Base-by-base conservation (phyloP, 1,284 basidiomycete species). In the Boletus smithii region DNA sequence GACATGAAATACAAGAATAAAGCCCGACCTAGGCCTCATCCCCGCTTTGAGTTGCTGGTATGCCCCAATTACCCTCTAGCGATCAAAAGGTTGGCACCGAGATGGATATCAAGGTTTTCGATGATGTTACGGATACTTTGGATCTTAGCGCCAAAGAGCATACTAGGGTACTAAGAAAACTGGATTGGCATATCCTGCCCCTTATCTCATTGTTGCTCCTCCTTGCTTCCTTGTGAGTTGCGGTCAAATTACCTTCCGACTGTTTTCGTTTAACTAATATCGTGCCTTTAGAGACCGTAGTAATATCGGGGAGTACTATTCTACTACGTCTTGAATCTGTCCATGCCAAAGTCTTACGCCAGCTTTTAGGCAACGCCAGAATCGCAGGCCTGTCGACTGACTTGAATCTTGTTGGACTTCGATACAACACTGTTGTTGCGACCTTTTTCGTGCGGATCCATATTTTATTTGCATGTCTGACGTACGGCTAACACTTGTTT, bases 161-260 rank as follows among this genome's bases (percentile, higher is more conserved):
- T 32, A 48, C 55, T 17, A 67, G 58, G 39, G 56, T 74, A 18
- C 58, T 75, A 47, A 64, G 73, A 43, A 77, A 75, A 57, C 62
- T 77, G 33, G 76, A 78, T 53, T 55, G 65, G 42, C 70, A 74
- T 54, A 53, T 77, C 11, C 56, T 78, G 33, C 76, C 76, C 2
- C 70, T 74, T 39, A 63, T 77, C 32, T 72, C 74, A 5, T 53
- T 81, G 17, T 68, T 83, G 6, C 82, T 82, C 58, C 69, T 83
- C 26, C 70, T 77, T 38, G 76, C 72, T 0, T 76, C 76, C 56
- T 58, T 77, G 75, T 76, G 53, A 60, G 75, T 62, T 16, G 17
- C 7, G 5, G 8, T 9, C 10, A 24, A 3, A 6, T n/a, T 29
- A 9, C 20, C 27, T 3, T 26, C n/a, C n/a, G n/a, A 6, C 17